Conservation (phyloP, 2,329 filamentous ascomycete genomes). For the Paraconiothyrium sp. region DNA sequence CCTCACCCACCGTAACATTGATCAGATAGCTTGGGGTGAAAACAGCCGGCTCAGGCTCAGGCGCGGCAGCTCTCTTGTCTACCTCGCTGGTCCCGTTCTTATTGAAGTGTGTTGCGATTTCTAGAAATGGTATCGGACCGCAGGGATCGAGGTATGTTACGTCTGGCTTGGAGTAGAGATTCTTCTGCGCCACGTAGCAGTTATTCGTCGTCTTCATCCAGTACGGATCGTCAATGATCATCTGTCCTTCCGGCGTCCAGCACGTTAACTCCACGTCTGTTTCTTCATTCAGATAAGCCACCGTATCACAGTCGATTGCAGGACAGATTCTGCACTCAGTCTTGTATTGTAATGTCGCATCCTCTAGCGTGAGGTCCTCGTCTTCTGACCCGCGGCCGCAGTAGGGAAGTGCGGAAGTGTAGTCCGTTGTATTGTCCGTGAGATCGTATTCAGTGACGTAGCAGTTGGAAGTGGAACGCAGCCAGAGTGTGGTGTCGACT, state of each 20-base stretch:
- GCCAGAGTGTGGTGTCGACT: conserved; percentile 37
- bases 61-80: conserved; percentile 1
- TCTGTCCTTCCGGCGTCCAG: conserved; percentile 35
- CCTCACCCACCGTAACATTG: conserved; percentile 42
- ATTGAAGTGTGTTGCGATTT: conserved; percentile 31
- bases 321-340: conserved; percentile 41
- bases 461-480: conserved; percentile 38
- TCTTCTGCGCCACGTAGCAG: conserved; percentile 41
- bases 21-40: conserved; percentile 32
- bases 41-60: not conserved
- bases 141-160: conserved; percentile 37
- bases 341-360: conserved; percentile 38
- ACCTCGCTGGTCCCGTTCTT: conserved; percentile 30
- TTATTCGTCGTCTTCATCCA: conserved; percentile 45
- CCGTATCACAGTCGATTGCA: conserved; percentile 29
- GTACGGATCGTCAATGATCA: conserved; percentile 42
- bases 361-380: conserved; percentile 33
- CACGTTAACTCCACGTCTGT: conserved; percentile 41
- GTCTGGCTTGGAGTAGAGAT: conserved; percentile 36
- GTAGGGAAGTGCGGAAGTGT: conserved; percentile 33
- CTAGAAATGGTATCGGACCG: conserved; percentile 40
- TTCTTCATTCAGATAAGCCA: conserved; percentile 35
- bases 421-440: conserved; percentile 36
- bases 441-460: conserved; percentile 45
- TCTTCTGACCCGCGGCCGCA: conserved; percentile 38